Conservation (phyloP, 2,329 filamentous ascomycete species). For the Aureobasidium lini region DNA sequence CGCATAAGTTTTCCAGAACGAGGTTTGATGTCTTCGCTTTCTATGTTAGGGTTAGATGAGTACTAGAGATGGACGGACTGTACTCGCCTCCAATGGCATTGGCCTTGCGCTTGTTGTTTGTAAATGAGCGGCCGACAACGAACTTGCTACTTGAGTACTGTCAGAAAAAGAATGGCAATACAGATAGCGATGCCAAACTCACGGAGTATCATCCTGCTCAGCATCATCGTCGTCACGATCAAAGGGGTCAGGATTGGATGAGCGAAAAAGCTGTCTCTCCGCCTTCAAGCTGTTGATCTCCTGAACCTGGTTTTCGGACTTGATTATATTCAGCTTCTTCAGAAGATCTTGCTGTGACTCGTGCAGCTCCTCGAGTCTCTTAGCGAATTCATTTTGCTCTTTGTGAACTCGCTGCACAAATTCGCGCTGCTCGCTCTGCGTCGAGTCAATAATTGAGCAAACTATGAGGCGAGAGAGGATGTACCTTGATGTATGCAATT, state of each 20-base stretch:
- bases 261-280: not conserved
- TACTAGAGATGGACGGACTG: too few species aligned
- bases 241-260: not conserved
- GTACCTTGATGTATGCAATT: not conserved
- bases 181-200: not conserved
- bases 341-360: not conserved
- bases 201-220: not conserved
- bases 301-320: not conserved
- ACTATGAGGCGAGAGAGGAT: not conserved
- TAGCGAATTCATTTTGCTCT: not conserved
- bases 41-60: too few species aligned
- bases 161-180: not conserved
- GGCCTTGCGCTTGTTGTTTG: too few species aligned
- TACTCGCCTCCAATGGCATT: too few species aligned
- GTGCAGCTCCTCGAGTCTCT: not conserved
- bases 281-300: constrained; percentile 2
- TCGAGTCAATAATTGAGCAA: not conserved
- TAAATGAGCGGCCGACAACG: too few species aligned
- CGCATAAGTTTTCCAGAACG: too few species aligned
- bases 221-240: not conserved
- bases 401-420: not conserved
- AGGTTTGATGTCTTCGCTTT: too few species aligned
- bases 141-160: not conserved
- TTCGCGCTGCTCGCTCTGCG: not conserved
- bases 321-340: constrained; percentile 1